Evolutionary conservation across 805 yeast species (phyloP).

Genomic region (Ogataea ramenticola): DNA sequence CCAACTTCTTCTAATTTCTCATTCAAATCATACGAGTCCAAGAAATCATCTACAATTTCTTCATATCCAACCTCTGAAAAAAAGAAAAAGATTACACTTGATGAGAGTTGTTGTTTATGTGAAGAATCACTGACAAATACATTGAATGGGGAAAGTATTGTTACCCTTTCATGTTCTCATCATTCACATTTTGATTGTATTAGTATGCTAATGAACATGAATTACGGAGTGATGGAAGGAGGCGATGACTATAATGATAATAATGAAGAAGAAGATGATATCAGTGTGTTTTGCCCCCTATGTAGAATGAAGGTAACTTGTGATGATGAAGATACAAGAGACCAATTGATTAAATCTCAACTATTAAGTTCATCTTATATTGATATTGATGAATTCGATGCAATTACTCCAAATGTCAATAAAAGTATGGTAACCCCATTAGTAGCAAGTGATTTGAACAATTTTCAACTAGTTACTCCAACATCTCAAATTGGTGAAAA

Average conservation of each 20-base stretch:
- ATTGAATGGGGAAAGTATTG: constrained; percentile 34
- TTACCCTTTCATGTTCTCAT: constrained; percentile 37
- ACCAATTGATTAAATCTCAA: constrained; percentile 8
- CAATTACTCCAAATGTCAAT: neutral
- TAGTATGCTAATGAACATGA: neutral
- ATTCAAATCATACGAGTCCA: neutral
- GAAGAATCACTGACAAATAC: constrained; percentile 32
- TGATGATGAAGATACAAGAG: constrained; percentile 11
- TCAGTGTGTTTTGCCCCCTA: constrained; percentile 10
- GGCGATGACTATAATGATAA: neutral
- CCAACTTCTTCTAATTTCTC: neutral
- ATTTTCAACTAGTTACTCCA: constrained; percentile 11
- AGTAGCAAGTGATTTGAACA: constrained; percentile 5
- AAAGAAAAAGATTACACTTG: constrained; percentile 15
- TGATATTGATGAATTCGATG: constrained; percentile 5
- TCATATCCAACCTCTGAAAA: neutral
- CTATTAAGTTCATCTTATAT: constrained; percentile 2
- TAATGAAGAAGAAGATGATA: neutral
- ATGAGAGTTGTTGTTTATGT: constrained; percentile 35
- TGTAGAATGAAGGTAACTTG: constrained; percentile 10
- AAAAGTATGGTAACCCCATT: neutral
- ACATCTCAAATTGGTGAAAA: constrained; percentile 14
- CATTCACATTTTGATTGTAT: constrained; percentile 38
- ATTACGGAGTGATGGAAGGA: neutral
- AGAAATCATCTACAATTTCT: neutral